Base-by-base conservation (phyloP, 768 basidiomycete species). In the Thelephora ganbajun region DNA sequence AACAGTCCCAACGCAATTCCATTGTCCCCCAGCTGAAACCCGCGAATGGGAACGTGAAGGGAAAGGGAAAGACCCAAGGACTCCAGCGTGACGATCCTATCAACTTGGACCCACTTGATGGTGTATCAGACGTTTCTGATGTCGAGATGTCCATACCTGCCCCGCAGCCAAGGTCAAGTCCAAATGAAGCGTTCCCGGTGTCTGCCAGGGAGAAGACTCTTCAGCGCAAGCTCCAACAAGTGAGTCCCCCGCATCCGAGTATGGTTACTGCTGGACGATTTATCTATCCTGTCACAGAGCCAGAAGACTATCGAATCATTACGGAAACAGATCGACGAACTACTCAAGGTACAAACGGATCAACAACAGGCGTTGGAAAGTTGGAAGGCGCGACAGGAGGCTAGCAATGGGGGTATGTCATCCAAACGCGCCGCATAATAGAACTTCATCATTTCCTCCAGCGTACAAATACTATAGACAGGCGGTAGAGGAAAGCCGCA, bases 331-430 rank as follows among this genome's bases (percentile, higher is more conserved):
- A 52, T 87, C 14, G 73, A 85, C 36, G 77, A 83, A 50, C 58
- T 76, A 6, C 69, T 74, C 46, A 66, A 69, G 33, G 62, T 79
- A 35, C 73, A 82, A 41, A 83, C 83, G 5, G 86, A 87, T 50
- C 64, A 82, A 23, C 84, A 89, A 54, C 63, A 70, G 48, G 57
- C 71, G 12, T 57, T 79, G 44, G 65, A 69, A 48, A 66, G 74
- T 12, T 65, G 74, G 46, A 67, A 68, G 35, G 57, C 65, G 14
- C 73, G 76, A 46, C 74, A 74, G 49, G 70, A 82, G 45, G 69
- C 68, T 0, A 66, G 68, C 22, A 59, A 74, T 18, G 66, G 70
- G 58, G 72, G 86, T 83, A 56, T 47, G 66, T 47, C 44, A 35
- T 43, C 19, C 9, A 33, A 41, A 9, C 23, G 33, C 11, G 11